Conservation (phyloP, 305 asterid genomes). For the Fraxinus angustifolia region DNA sequence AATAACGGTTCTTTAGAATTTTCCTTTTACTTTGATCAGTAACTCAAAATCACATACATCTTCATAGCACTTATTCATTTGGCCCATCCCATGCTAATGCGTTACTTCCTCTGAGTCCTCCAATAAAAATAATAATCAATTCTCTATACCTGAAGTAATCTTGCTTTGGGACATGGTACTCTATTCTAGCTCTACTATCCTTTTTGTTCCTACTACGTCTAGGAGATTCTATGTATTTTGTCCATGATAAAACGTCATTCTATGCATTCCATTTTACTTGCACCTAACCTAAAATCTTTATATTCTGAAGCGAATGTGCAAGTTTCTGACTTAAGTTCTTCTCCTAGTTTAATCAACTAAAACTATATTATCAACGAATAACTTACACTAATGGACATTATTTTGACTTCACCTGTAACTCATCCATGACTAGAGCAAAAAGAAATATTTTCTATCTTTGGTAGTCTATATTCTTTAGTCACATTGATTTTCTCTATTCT, state of each 20-base stretch:
- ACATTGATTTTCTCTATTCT: conserved; percentile 11
- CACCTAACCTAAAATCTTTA: neutral
- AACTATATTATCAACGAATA: neutral
- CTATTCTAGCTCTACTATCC: neutral
- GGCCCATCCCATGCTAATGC: neutral
- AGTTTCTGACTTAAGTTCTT: neutral
- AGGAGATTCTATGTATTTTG: neutral
- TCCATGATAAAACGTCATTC: neutral
- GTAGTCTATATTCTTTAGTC: neutral
- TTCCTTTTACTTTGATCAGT: neutral
- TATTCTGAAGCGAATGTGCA: neutral
- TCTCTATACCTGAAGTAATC: neutral
- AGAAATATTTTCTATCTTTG: neutral
- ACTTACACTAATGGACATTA: neutral
- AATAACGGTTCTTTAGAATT: neutral
- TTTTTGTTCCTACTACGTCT: neutral
- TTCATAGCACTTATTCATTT: neutral
- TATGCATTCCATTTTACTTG: neutral
- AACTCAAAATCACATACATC: neutral
- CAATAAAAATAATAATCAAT: neutral
- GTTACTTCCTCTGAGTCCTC: neutral
- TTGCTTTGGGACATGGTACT: neutral
- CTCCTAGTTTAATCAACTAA: neutral
- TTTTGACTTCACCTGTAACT: neutral
- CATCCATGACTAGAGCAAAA: neutral